phyloP scores from a whole-genome alignment of 2,329 filamentous ascomycete species.

The Trichoderma sp. region DNA sequence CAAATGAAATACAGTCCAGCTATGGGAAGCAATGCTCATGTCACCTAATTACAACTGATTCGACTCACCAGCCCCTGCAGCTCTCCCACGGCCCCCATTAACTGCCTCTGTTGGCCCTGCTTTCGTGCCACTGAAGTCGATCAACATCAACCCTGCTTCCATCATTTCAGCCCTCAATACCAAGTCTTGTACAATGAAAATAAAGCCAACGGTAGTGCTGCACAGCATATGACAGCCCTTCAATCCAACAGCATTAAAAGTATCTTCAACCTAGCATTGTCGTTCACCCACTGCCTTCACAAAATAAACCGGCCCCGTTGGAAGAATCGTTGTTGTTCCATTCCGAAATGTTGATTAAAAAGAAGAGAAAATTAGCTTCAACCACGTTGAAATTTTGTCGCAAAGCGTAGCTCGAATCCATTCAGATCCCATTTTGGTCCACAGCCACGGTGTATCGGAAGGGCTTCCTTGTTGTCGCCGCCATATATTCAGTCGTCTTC shows the following conservation, averaged over 20 bases:
- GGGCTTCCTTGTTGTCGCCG: not conserved
- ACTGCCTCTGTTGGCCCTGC: not conserved
- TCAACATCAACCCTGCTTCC: not conserved
- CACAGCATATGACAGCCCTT: conserved; percentile 9
- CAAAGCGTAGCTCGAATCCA: not conserved
- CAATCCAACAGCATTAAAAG: conserved; percentile 23
- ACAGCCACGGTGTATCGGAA: not conserved
- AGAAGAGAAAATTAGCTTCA: not conserved
- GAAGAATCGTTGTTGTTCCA: not conserved
- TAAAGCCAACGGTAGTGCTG: conserved; percentile 17
- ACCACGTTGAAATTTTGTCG: not conserved
- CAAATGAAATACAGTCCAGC: conserved; percentile 23
- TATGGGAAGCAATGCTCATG: conserved; percentile 21
- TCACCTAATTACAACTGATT: conserved; percentile 16
- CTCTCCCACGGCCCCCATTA: not conserved
- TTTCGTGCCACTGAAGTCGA: not conserved
- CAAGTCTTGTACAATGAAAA: conserved; percentile 24
- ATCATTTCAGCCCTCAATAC: not conserved
- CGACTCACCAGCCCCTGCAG: not conserved
- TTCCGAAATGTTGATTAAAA: not conserved
- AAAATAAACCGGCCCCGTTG: not conserved
- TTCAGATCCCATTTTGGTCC: not conserved
- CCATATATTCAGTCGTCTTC: conserved; percentile 17
- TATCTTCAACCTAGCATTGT: not conserved
- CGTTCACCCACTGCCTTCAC: not conserved